Base-by-base conservation (phyloP, 2,329 filamentous ascomycete genomes). In the Phoma sp. region DNA sequence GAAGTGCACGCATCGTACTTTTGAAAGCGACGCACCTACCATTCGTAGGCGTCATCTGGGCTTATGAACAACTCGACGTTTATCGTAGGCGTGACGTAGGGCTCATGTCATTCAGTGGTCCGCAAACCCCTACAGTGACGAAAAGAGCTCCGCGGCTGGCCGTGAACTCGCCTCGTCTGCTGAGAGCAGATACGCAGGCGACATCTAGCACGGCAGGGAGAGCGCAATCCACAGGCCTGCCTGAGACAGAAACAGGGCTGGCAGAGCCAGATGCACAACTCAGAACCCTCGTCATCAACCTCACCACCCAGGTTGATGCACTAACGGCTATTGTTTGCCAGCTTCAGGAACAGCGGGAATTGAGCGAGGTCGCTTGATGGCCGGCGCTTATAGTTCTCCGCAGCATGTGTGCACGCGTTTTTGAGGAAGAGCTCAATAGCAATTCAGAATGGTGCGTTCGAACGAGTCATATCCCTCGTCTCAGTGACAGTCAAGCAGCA, bases 31-130 rank as follows among this genome's bases (percentile, higher is more conserved):
- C 84, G 2, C 85, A 87, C 71, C 77, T 85, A 41, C 89, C 90
- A 29, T 85, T 91, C 58, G 88, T 92, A 25, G 84, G 76, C n/a
- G 77, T 81, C 40, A 92, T 93, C 62, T 82, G 84, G 72, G 68
- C 81, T n/a, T 92, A 89, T 71, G 89, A 91, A 74, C 78, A 72
- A 59, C 68, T 74, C 53, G 69, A 65, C 44, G 53, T 63, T 40
- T 61, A 62, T 37, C 67, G 60, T 25, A 65, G 55, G 39, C 61
- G 60, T 43, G 56, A 61, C 27, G 58, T 61, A 17, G 62, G 59
- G 15, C 53, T 50, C 21, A 50, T 61, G 31, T 74, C 70, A 13
- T 72, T 73, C 57, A 70, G 67, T 48, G 71, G 70, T 41, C 73
- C 74, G 40, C 70, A 72, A 51, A 71, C 66, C 32, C 65, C 67